Conservation (phyloP, 192 early-diverging fungal species). For the Chytriomyces hyalinus region DNA sequence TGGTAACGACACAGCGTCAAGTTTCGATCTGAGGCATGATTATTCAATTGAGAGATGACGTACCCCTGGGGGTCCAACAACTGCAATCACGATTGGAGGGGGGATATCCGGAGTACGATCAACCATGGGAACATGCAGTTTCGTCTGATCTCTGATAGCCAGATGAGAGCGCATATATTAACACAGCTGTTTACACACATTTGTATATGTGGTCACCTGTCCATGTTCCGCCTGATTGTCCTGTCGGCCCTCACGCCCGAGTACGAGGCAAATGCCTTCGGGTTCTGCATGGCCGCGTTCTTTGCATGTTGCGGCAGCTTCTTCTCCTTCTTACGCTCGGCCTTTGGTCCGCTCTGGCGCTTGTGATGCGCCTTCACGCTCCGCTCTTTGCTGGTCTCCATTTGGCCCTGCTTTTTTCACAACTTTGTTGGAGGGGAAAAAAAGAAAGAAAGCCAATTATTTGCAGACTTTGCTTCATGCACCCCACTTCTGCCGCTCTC, state of each 20-base stretch:
- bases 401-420: not conserved
- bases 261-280: constrained; percentile 63
- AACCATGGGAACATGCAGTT: constrained; percentile 93
- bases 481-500: too few species aligned
- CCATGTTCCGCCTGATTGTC: constrained; percentile 79
- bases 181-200: not conserved
- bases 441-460: too few species aligned
- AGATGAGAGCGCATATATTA: not conserved
- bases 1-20: too few species aligned
- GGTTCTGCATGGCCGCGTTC: constrained; percentile 85
- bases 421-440: too few species aligned
- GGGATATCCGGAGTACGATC: constrained; percentile 90
- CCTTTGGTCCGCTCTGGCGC: constrained; percentile 84
- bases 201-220: constrained; percentile 42
- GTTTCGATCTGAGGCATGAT: not conserved
- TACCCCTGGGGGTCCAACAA: constrained; percentile 93
- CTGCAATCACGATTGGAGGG: constrained; percentile 91
- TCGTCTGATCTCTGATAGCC: constrained; percentile 71
- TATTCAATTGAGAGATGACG: constrained; percentile 22
- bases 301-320: constrained; percentile 58
- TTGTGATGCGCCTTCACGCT: constrained; percentile 77
- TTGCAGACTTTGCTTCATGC: too few species aligned
- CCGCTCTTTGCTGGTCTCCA: not conserved
- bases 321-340: constrained; percentile 73
- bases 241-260: constrained; percentile 72